Base-by-base conservation (phyloP, 139 green algal genomes). In the Chlorella sp. region DNA sequence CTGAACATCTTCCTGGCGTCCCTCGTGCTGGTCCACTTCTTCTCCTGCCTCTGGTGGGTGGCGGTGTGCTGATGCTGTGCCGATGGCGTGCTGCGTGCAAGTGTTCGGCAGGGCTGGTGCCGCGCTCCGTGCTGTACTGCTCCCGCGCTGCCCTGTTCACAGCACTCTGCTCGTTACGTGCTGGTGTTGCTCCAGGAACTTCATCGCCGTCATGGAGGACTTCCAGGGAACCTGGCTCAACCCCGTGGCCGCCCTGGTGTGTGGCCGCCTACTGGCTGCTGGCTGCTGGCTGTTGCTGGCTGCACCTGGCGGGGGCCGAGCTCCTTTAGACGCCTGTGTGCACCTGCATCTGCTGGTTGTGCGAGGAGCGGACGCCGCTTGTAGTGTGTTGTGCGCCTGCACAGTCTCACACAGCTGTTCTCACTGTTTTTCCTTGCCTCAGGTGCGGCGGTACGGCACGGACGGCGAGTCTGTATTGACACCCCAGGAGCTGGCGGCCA, bases 31-130 rank as follows among this genome's bases (percentile, higher is more conserved):
- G 6, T 84, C 14, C 38, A 76, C 46, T 84, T 84, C 48, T 74
- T 78, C 41, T 11, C 44, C 46, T 84, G 80, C 65, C 44, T 84
- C 17, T 84, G 80, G 80, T 84, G 80, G 40, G 79, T 36, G 14
- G 4, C 1, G 16, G 6, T 30, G 54, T 41, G 22, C 11, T 14
- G 20, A n/a, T 9, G 72, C 40, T 36, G 43, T 41, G 70, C 40
- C 5, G 70, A 3, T 41, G 41, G 69, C 6, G 24, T 32, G 38
- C 14, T 32, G 69, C 6, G 69, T 48, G 69, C 6, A 7, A 9
- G 38, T 32, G 67, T 26, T 26, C 1, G 19, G 41, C 9, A 17
- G 44, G 48, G 32, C 9, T 40, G 19, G 36, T 36, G 3, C 22
- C 17, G n/a, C n/a, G n/a, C n/a, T n/a, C n/a, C n/a, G n/a, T n/a